Conservation (phyloP, 2,329 filamentous ascomycete species). For the Aspergillus sp. region DNA sequence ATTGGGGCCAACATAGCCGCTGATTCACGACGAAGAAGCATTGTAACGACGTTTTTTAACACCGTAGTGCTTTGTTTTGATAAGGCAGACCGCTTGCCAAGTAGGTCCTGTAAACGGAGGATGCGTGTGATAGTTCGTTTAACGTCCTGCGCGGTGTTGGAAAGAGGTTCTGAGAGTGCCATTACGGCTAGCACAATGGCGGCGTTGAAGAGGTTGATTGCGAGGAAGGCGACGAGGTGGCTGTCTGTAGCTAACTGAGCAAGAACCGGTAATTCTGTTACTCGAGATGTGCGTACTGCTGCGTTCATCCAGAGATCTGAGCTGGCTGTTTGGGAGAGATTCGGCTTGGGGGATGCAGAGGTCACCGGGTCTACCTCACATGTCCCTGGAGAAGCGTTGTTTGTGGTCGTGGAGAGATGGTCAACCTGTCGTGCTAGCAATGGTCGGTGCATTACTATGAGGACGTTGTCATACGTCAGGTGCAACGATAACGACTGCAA, state of each 20-base stretch:
- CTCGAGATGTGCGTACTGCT: slow-evolving; percentile 33
- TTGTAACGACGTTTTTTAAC: slow-evolving; percentile 17
- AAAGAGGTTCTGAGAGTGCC: slow-evolving; percentile 38
- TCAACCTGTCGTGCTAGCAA: slow-evolving; percentile 33
- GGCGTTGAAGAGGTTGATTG: slow-evolving; percentile 42
- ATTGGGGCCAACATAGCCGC: slow-evolving; percentile 18
- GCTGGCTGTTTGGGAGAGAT: slow-evolving; percentile 6
- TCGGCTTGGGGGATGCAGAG: not conserved
- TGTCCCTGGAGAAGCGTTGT: not conserved
- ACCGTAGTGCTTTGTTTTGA: slow-evolving; percentile 28
- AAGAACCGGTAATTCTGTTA: slow-evolving; percentile 27
- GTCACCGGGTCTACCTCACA: not conserved
- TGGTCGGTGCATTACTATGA: slow-evolving; percentile 40
- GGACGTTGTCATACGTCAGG: slow-evolving; percentile 38
- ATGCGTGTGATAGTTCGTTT: slow-evolving; percentile 40
- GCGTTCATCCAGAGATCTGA: slow-evolving; percentile 25
- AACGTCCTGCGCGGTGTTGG: slow-evolving; percentile 36
- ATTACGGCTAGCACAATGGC: slow-evolving; percentile 39
- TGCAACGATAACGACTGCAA: slow-evolving; percentile 39
- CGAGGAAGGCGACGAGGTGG: slow-evolving; percentile 41
- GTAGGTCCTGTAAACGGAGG: slow-evolving; percentile 34
- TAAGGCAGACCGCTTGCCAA: slow-evolving; percentile 27
- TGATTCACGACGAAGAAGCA: slow-evolving; percentile 20
- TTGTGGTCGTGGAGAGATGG: slow-evolving; percentile 14
- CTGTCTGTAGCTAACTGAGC: slow-evolving; percentile 35